phyloP scores from a whole-genome alignment of 2,329 filamentous ascomycete genomes.

The Nemania abortiva region DNA sequence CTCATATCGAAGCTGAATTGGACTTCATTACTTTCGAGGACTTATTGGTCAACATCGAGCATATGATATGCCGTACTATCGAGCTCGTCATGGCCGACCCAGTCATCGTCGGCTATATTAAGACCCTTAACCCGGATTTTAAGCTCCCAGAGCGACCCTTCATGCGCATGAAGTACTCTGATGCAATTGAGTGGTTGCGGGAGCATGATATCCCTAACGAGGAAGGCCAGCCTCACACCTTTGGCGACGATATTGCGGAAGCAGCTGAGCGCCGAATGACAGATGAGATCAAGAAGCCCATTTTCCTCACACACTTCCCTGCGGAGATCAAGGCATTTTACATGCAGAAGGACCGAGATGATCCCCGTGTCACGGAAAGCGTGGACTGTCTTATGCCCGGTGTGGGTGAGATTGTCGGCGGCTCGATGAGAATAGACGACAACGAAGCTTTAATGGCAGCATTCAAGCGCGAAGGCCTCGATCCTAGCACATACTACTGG shows the following conservation, averaged over 20 bases:
- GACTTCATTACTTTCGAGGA: slow-evolving; percentile 96
- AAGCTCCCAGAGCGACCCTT: slow-evolving; percentile 85
- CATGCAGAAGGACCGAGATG: slow-evolving; percentile 89
- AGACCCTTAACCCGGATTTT: slow-evolving; percentile 93
- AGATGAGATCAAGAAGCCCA: slow-evolving; percentile 93
- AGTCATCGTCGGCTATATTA: slow-evolving; percentile 77
- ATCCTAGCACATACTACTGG: slow-evolving; percentile 93
- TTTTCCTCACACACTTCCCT: slow-evolving; percentile 97
- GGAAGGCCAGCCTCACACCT: slow-evolving; percentile 87
- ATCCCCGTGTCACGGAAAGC: slow-evolving; percentile 88
- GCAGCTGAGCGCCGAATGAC: slow-evolving; percentile 98
- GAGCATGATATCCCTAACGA: slow-evolving; percentile 94
- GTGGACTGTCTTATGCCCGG: slow-evolving; percentile 90
- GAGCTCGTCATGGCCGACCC: slow-evolving; percentile 81
- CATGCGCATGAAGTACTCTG: slow-evolving; percentile 92
- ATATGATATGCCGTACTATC: slow-evolving; percentile 87
- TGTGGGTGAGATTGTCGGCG: slow-evolving; percentile 96
- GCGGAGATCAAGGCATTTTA: slow-evolving; percentile 99
- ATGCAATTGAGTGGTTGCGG: slow-evolving; percentile 93
- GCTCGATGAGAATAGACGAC: slow-evolving; percentile 94
- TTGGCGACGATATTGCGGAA: slow-evolving; percentile 98
- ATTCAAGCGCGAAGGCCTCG: slow-evolving; percentile 88
- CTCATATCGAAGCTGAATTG: slow-evolving; percentile 94
- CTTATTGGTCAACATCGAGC: slow-evolving; percentile 87
- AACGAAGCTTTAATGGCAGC: slow-evolving; percentile 90